Evolutionary conservation across 495 filamentous ascomycete species (phyloP), one percentile per base, ranked within the genome.

Genomic region (Diplogelasinospora grovesii): DNA sequence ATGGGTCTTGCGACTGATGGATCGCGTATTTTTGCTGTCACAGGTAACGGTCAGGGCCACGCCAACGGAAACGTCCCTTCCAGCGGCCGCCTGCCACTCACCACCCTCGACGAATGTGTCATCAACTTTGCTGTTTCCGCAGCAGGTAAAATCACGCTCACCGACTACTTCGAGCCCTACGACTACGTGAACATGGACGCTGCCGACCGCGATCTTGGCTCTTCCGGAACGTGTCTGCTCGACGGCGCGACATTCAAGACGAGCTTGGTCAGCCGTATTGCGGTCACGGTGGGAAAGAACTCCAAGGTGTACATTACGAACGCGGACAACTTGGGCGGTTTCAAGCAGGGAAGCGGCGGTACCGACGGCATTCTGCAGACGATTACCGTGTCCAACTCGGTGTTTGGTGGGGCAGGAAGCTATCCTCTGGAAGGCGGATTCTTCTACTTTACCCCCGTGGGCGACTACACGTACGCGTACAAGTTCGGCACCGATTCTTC

Each of bases 361-460:
- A 59, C 54, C 2, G 71, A 74, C 39, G 57, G 57, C 9, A 54
- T 70, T 22, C 43, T 74, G 13, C 66, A 73, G 43, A 65, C 61
- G 1, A 63, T 68, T 29, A 56, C 49, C 15, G 56, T 60, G 13
- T 39, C 48, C 5, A 48, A 47, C 15, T 49, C 68, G 3, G 65
- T 72, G 0, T 74, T 68, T 51, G 70, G 64, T 22, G 70, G 66
- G 15, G 44, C 57, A 6, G 71, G 69, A 0, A 64, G 61, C 6
- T 65, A 71, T 48, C 70, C 70, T 9, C 48, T 71, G 1, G 70
- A 65, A 42, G 68, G 68, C 9, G 70, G 71, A 8, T 73, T 65
- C 43, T 56, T 75, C 32, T 75, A 75, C 43, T 60, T 64, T 36
- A 66, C 56, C 16, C 63, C 60, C 18, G 59, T 59, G 24, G 55